phyloP scores from a whole-genome alignment of 2,329 filamentous ascomycete genomes.

The Furcasterigmium furcatum region DNA sequence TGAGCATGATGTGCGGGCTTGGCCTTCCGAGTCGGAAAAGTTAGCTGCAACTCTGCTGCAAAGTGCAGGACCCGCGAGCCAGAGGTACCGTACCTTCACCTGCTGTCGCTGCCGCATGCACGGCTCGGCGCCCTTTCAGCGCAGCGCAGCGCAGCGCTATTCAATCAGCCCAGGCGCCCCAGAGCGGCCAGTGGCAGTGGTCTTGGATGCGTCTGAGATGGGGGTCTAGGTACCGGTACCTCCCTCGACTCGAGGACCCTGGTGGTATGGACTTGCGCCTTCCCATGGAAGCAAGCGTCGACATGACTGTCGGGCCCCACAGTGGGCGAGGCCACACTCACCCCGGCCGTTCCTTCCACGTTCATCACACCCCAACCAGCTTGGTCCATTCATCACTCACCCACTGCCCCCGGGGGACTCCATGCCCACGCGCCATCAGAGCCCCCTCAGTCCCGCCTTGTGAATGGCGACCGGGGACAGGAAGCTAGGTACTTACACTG shows the following conservation, averaged over 20 bases:
- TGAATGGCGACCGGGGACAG: not conserved
- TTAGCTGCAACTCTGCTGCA: not conserved
- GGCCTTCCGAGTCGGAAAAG: not conserved
- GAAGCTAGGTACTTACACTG: no score
- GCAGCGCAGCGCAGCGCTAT: no score
- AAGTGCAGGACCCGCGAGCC: no score
- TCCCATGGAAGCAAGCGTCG: not conserved
- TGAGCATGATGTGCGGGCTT: not conserved
- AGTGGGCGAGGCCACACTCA: no score
- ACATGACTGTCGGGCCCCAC: not conserved
- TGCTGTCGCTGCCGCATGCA: not conserved
- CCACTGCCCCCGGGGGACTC: not conserved
- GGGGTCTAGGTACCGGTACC: not conserved
- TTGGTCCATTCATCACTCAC: not conserved
- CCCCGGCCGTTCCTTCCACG: not conserved
- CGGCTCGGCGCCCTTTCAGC: not conserved
- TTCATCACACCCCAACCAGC: not conserved
- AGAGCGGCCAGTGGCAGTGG: no score
- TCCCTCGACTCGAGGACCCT: not conserved
- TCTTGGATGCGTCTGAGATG: not conserved
- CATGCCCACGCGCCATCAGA: not conserved
- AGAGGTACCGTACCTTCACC: no score
- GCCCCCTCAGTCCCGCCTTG: slow-evolving; percentile 1
- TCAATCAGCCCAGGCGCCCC: no score
- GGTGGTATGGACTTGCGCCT: not conserved